phyloP scores from a whole-genome alignment of 305 asterid species.

The Fraxinus paxiana region DNA sequence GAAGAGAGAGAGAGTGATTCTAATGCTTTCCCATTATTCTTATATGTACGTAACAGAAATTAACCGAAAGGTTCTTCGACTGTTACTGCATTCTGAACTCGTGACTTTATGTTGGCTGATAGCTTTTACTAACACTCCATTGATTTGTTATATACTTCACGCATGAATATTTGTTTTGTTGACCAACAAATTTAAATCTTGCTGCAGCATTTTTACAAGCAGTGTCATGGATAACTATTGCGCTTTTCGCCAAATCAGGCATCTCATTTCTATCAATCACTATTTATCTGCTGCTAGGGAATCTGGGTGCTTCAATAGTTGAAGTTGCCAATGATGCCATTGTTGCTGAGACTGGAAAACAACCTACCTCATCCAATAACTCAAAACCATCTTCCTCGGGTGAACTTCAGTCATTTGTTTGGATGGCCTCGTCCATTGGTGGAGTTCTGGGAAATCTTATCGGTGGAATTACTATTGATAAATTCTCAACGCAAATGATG shows the following conservation, averaged over 20 bases:
- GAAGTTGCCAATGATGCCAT: slow-evolving; percentile 98
- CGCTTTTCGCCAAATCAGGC: slow-evolving; percentile 46
- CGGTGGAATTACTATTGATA: slow-evolving; percentile 59
- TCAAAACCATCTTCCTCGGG: slow-evolving; percentile 58
- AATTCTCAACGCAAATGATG: slow-evolving; percentile 50
- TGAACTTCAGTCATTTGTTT: slow-evolving; percentile 78
- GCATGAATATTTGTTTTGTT: neutral
- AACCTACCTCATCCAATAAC: slow-evolving; percentile 44
- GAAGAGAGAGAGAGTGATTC: neutral
- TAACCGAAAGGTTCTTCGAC: neutral
- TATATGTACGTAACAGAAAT: neutral
- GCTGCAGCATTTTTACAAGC: slow-evolving; percentile 82
- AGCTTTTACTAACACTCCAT: neutral
- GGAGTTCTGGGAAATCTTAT: slow-evolving; percentile 77
- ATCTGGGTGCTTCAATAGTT: slow-evolving; percentile 81
- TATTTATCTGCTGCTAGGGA: slow-evolving; percentile 74
- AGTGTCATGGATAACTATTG: slow-evolving; percentile 73
- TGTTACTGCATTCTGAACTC: neutral
- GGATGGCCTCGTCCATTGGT: slow-evolving; percentile 88
- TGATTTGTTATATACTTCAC: neutral
- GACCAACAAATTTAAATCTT: slow-evolving; percentile 13
- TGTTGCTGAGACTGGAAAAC: slow-evolving; percentile 77
- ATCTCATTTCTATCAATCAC: slow-evolving; percentile 66
- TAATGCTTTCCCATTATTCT: neutral
- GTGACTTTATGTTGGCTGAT: neutral